Evolutionary conservation across 305 asterid species (phyloP), one percentile per base, ranked within the genome.

Genomic region (Fraxinus sp.): DNA sequence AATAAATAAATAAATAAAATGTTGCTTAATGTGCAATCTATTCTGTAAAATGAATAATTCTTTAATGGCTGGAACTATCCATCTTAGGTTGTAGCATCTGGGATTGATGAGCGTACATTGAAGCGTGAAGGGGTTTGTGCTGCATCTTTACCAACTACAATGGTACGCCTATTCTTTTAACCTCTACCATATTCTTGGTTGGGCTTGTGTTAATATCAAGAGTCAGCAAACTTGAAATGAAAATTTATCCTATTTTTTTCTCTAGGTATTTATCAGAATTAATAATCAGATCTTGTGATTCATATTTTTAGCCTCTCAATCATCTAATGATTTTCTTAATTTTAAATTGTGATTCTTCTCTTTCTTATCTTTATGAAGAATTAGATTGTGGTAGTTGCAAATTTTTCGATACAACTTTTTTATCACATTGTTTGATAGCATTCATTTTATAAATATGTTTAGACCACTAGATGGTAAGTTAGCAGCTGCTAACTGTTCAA

Each of bases 111-210:
- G 81, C 96, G 97, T 16, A 96, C 98, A 20, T 86, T 96, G 59
- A 96, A 96, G 91, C 99, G 97, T 77, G 99, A 96, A 88, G 99
- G 99, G 82, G 99, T 96, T 81, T 96, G 99, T 84, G 98, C 99
- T 85, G 99, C 99, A 85, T 96, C 99, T 77, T 90, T 96, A 86
- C 99, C 99, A 55, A 96, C 98, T 80, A 96, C 98, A 57, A 94
- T 96, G 99, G 98, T 94, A 86, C 82, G 73, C 83, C 28, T 2
- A 36, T 46, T 32, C 18, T 77, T 71, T 46, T 64, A 2, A 20
- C 80, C 75, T 66, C 26, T 30, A 16, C 74, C 81, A 57, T 70
- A 35, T 80, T 80, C 57, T 22, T 75, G 39, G 30, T 57, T 49
- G 18, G 66, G 59, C 14, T 36, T 59, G 26, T 70, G 16, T 71